These are phyloP conservation scores for Sparassis latifolia DNA, from an alignment of 1,284 basidiomycete genomes.

Conservation along the genomic window DNA sequence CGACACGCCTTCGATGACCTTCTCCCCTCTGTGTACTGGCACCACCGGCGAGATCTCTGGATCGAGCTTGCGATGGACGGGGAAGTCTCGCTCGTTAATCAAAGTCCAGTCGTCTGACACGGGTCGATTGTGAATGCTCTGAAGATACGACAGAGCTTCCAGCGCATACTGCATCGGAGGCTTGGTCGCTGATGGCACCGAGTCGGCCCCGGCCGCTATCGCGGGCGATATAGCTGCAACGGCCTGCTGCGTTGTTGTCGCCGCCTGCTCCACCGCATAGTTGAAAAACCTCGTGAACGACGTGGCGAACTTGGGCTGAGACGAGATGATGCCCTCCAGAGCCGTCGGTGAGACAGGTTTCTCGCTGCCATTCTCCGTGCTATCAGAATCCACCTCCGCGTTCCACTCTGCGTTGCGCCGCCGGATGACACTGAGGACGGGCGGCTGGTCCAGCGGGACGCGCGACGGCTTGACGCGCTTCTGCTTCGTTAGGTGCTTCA, in stretches of 20 bases:
- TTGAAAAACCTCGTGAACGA: constrained; percentile 70
- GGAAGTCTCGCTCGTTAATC: constrained; percentile 76
- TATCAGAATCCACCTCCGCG: constrained; percentile 23
- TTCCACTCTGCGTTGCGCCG: constrained; percentile 63
- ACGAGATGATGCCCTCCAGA: constrained; percentile 32
- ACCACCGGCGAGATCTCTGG: constrained; percentile 77
- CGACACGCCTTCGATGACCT: constrained; percentile 91
- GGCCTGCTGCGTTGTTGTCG: constrained; percentile 63
- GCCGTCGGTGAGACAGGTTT: constrained; percentile 15
- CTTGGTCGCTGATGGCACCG: constrained; percentile 45
- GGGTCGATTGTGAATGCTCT: constrained; percentile 61
- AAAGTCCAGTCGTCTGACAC: constrained; percentile 77
- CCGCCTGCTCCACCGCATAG: constrained; percentile 68
- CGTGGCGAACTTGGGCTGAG: constrained; percentile 58
- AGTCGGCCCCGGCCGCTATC: constrained; percentile 32
- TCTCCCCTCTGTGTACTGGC: constrained; percentile 84
- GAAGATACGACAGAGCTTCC: constrained; percentile 74
- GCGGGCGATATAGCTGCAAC: constrained; percentile 66
- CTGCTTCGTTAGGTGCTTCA: constrained; percentile 75
- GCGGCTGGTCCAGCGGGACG: constrained; percentile 89
- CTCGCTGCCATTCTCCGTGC: constrained; percentile 19
- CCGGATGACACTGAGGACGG: constrained; percentile 69
- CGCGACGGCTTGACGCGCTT: constrained; percentile 85
- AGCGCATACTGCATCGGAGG: constrained; percentile 72
- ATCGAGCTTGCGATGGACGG: constrained; percentile 72